phyloP scores from a whole-genome alignment of 257 asterid species.

The Solanum pennellii region DNA sequence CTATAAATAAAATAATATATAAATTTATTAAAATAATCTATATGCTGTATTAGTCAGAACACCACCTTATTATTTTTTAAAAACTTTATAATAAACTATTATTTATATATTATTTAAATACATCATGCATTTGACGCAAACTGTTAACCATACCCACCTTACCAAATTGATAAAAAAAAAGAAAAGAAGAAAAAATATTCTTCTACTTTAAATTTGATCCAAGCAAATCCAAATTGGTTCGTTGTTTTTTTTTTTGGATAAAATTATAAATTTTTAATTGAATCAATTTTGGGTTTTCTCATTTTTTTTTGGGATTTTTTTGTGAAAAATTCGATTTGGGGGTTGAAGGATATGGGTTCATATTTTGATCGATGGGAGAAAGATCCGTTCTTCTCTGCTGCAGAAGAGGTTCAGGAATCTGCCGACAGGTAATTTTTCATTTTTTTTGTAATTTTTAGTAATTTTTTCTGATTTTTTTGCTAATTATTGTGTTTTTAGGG shows the following conservation, averaged over 20 bases:
- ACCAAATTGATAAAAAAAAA: not conserved
- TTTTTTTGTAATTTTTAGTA: not conserved
- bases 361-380: constrained; percentile 86
- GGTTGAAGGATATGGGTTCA: constrained; percentile 35
- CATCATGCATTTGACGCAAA: not conserved
- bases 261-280: not conserved
- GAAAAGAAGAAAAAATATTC: not conserved
- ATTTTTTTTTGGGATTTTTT: not conserved
- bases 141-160: not conserved
- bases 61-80: not conserved
- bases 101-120: not conserved
- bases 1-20: not conserved
- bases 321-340: not conserved
- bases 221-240: not conserved
- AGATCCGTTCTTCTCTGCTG: constrained; percentile 90
- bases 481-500: not conserved
- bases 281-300: not conserved
- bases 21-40: not conserved
- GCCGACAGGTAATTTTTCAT: constrained; percentile 54
- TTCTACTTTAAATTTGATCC: not conserved
- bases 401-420: constrained; percentile 95
- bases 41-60: not conserved
- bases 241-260: not conserved
- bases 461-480: not conserved
- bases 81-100: not conserved